Evolutionary conservation across 345 rosid species (phyloP), one percentile per base, ranked within the genome.

Genomic region (Pistacia atlantica): DNA sequence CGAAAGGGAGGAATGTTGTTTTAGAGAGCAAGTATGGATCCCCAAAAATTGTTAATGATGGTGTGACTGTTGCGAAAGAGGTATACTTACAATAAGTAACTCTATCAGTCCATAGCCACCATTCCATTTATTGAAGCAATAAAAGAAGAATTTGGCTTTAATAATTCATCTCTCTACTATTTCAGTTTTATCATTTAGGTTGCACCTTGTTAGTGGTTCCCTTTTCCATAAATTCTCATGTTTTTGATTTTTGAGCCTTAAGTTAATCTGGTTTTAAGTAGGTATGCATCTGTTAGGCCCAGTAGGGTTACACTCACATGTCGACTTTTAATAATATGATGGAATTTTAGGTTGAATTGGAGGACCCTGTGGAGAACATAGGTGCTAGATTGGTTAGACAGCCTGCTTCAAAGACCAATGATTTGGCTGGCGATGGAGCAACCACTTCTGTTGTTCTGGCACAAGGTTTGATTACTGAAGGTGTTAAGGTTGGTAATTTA

Each of bases 381-480:
- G 86, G 86, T 71, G 83, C 86, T 7, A 83, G 80, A 71, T 75
- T 77, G 58, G 83, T 83, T 70, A 74, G 83, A 56, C 86, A 83
- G 67, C 80, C 83, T 69, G 83, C 83, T 66, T 74, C 83, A 48
- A 83, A 80, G 80, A 83, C 86, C 8, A 83, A 83, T n/a, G 83
- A 83, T 77, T 80, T 83, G 83, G 86, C 86, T 75, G 86, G 83
- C 37, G 86, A 83, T 77, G 86, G 86, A 17, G 80, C 86, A 33
- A 80, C 83, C 12, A 83, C 86, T 22, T 83, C 86, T 67, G 86
- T 80, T 63, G 81, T 83, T 55, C 86, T 83, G 75, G 81, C 81
- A 54, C 83, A 80, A 55, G 86, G 86, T 37, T 81, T 83, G 8
- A 83, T 83, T 71, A 79, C 86, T 3, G 86, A 83, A 77, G 86